phyloP scores from a whole-genome alignment of 2,329 filamentous ascomycete species.

The Emergomyces pasteurianus region DNA sequence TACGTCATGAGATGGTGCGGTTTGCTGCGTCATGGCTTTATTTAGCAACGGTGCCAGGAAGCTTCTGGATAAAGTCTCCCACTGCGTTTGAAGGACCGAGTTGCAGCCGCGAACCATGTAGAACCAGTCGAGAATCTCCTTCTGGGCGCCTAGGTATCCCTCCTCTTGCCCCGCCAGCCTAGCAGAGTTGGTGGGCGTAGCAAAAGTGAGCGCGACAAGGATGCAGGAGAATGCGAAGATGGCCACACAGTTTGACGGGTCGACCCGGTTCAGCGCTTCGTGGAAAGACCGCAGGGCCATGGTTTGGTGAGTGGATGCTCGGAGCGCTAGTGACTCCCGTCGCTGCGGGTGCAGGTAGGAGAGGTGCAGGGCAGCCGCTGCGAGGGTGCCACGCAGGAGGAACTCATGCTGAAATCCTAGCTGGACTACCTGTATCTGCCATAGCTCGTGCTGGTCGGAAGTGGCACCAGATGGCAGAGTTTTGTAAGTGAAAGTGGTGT shows the following conservation, averaged over 20 bases:
- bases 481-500: slow-evolving; percentile 16
- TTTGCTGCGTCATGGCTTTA: slow-evolving; percentile 18
- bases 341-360: slow-evolving; percentile 20
- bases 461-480: slow-evolving; percentile 14
- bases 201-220: slow-evolving; percentile 20
- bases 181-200: slow-evolving; percentile 7
- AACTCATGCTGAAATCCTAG: slow-evolving; percentile 28
- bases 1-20: slow-evolving; percentile 16
- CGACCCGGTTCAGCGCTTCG: slow-evolving; percentile 20
- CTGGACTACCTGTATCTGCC: slow-evolving; percentile 18
- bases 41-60: slow-evolving; percentile 19
- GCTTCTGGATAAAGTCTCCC: slow-evolving; percentile 16
- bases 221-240: slow-evolving; percentile 25
- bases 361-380: slow-evolving; percentile 28
- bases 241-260: slow-evolving; percentile 27
- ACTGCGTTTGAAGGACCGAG: slow-evolving; percentile 19
- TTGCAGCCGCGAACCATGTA: slow-evolving; percentile 20
- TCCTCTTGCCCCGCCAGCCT: slow-evolving; percentile 9
- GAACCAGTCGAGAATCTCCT: slow-evolving; percentile 20
- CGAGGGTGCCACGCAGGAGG: slow-evolving; percentile 27
- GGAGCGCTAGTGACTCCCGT: slow-evolving; percentile 14
- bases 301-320: slow-evolving; percentile 19
- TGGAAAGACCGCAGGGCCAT: slow-evolving; percentile 17
- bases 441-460: slow-evolving; percentile 17
- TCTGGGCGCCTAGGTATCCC: slow-evolving; percentile 13